Percentiles rank a stretch among this genome's conserved stretches.
Conservation (phyloP, 2,329 filamentous ascomycete species). For the Plenodomus biglobosus region DNA sequence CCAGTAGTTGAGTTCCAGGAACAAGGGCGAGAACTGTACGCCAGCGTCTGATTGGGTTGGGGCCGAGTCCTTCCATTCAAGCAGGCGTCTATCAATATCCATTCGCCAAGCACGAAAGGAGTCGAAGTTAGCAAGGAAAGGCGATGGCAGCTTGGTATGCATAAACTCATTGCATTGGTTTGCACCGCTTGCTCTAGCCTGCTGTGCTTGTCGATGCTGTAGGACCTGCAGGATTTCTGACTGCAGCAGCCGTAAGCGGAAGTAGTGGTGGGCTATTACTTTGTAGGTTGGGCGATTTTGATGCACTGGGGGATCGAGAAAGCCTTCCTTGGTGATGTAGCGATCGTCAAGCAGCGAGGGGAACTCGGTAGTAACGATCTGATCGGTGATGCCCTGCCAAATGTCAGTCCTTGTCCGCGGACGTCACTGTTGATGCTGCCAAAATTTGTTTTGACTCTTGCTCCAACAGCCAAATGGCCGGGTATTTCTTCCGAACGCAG, state of each 20-base stretch:
- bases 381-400: constrained; percentile 73
- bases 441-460: background rate
- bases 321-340: constrained; percentile 79
- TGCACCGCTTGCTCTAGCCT: constrained; percentile 67
- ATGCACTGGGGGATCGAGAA: constrained; percentile 63
- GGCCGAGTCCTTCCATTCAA: constrained; percentile 82
- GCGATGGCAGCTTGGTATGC: constrained; percentile 76
- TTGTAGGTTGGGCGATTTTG: constrained; percentile 77
- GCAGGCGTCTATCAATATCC: constrained; percentile 80
- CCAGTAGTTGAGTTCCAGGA: constrained; percentile 96
- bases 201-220: constrained; percentile 86
- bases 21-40: constrained; percentile 85
- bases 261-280: constrained; percentile 87
- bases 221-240: constrained; percentile 94
- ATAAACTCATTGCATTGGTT: constrained; percentile 70
- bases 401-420: constrained; percentile 10
- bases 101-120: constrained; percentile 86
- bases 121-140: constrained; percentile 80
- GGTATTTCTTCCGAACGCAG: background rate
- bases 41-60: constrained; percentile 78
- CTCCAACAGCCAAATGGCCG: background rate
- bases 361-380: constrained; percentile 93
- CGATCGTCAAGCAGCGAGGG: constrained; percentile 85
- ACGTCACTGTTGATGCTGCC: background rate
- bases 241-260: constrained; percentile 82